Evolutionary conservation across 768 basidiomycete genomes (phyloP).

Genomic region (Lyophyllum decastes): DNA sequence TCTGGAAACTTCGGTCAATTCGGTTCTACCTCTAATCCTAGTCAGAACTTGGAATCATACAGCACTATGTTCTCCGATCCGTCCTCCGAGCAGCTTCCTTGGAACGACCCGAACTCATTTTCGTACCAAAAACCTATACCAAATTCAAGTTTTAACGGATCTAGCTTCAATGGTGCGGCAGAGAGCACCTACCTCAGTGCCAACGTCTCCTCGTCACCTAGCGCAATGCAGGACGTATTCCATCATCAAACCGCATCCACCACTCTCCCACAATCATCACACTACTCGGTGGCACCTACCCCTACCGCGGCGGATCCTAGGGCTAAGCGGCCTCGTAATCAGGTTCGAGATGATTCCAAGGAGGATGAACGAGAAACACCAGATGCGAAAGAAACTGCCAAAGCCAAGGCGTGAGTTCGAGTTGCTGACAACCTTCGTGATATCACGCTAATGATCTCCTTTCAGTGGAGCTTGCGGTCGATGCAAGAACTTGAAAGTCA

Average conservation of each 20-base stretch:
- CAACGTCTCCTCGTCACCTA: slow-evolving; percentile 23
- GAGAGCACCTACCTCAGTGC: slow-evolving; percentile 4
- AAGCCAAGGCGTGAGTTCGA: slow-evolving; percentile 44
- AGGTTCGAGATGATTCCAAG: slow-evolving; percentile 28
- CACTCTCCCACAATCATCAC: slow-evolving; percentile 12
- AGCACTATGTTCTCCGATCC: slow-evolving; percentile 9
- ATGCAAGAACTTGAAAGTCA: slow-evolving; percentile 70
- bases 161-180: slow-evolving; percentile 13
- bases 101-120: slow-evolving; percentile 12
- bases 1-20: slow-evolving; percentile 3
- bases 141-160: slow-evolving; percentile 7
- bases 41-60: slow-evolving; percentile 12
- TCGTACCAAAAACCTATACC: slow-evolving; percentile 11
- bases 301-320: slow-evolving; percentile 21
- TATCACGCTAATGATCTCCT: slow-evolving; percentile 8
- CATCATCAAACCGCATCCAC: slow-evolving; percentile 17
- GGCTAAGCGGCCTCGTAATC: slow-evolving; percentile 37
- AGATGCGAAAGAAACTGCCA: slow-evolving; percentile 38
- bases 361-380: slow-evolving; percentile 37
- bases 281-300: slow-evolving; percentile 20
- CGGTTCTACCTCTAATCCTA: slow-evolving; percentile 9
- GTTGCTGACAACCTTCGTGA: not conserved
- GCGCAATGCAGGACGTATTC: slow-evolving; percentile 26
- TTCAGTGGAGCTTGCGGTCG: slow-evolving; percentile 63
- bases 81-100: slow-evolving; percentile 13